Evolutionary conservation across 208 protist species (phyloP).

Genomic region (Crithidia sp.): DNA sequence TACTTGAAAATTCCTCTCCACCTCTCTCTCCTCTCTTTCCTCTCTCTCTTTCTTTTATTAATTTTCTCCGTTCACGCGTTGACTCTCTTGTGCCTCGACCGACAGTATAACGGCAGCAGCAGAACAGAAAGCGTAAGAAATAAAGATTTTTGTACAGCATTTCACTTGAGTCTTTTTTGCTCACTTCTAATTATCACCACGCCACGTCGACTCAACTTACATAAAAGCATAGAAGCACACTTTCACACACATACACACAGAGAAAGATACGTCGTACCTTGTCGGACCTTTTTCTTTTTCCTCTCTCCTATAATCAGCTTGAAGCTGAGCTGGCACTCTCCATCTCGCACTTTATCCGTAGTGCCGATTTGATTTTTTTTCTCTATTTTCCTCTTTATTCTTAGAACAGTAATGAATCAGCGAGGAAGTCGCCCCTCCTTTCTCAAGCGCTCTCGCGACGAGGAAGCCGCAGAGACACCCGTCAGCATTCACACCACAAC

Average conservation of each 20-base stretch:
- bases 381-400: background rate
- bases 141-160: background rate
- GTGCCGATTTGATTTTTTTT: background rate
- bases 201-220: too few species aligned
- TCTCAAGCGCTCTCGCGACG: conserved; percentile 26
- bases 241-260: background rate
- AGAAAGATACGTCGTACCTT: background rate
- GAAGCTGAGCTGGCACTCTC: too few species aligned
- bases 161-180: background rate
- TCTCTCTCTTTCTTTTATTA: background rate
- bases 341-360: too few species aligned
- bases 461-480: background rate
- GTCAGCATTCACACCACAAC: background rate
- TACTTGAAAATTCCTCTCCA: background rate
- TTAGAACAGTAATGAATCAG: conserved; percentile 10
- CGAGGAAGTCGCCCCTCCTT: background rate
- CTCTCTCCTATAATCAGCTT: too few species aligned
- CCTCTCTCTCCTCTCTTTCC: background rate
- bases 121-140: too few species aligned
- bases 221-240: too few species aligned
- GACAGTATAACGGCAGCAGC: too few species aligned
- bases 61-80: too few species aligned
- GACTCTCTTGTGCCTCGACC: too few species aligned
- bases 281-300: too few species aligned
- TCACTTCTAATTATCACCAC: background rate